Conservation (phyloP, 345 rosid species). For the Aurinia saxatilis region DNA sequence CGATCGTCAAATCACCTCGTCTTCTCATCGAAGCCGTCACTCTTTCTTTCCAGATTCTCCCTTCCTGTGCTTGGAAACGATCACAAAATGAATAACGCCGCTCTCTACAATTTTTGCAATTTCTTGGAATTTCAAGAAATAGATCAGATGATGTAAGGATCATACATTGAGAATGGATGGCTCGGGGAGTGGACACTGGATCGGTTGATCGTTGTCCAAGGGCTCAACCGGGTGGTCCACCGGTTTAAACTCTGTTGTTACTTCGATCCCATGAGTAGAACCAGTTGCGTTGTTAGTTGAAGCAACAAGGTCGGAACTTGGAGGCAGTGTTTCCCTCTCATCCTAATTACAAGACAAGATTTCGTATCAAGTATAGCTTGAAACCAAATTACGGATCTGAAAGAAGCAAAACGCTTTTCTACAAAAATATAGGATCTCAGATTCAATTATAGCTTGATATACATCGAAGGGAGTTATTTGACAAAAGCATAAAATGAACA, state of each 20-base stretch:
- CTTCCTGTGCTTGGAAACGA: conserved; percentile 42
- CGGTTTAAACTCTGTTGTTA: conserved; percentile 79
- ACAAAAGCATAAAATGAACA: neutral
- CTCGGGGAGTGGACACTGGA: conserved; percentile 83
- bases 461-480: neutral
- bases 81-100: neutral
- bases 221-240: conserved; percentile 90
- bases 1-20: conserved; percentile 51
- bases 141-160: neutral
- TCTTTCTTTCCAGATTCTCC: conserved; percentile 85
- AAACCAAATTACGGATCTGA: neutral
- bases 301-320: conserved; percentile 35
- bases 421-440: neutral
- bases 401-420: neutral
- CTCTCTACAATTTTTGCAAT: too few relatives aligned
- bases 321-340: conserved; percentile 51
- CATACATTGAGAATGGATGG: conserved; percentile 89
- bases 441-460: neutral
- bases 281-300: conserved; percentile 20
- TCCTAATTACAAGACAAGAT: conserved; percentile 35
- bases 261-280: conserved; percentile 69
- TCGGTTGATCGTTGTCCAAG: conserved; percentile 58
- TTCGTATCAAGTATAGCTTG: neutral
- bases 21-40: conserved; percentile 60
- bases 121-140: conserved; percentile 6